These are phyloP conservation scores for Tulasnella sp. DNA, from an alignment of 768 basidiomycete species.

Conservation along the genomic window DNA sequence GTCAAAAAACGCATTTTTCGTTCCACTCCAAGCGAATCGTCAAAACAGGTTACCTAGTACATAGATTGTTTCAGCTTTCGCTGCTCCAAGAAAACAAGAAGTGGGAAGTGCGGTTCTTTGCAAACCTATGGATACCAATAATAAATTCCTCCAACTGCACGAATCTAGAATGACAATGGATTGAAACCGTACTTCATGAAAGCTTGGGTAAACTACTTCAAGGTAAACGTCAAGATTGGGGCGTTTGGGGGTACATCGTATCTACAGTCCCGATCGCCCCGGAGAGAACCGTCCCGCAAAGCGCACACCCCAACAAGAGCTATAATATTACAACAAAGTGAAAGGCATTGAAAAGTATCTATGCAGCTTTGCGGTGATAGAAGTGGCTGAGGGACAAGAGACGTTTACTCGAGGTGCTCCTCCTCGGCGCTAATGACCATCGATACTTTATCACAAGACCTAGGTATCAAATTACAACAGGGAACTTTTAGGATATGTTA, in stretches of 20 bases:
- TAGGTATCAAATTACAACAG: neutral
- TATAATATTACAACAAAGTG: constrained; percentile 71
- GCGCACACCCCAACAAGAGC: constrained; percentile 81
- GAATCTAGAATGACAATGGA: constrained; percentile 95
- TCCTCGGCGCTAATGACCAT: neutral
- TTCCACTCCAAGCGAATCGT: too few species aligned
- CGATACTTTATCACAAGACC: neutral
- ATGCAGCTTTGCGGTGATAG: constrained; percentile 28
- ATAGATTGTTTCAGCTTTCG: too few species aligned
- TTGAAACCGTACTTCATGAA: constrained; percentile 90
- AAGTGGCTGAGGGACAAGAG: neutral
- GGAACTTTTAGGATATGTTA: constrained; percentile 31
- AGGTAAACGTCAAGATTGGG: constrained; percentile 61
- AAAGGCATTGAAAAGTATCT: constrained; percentile 81
- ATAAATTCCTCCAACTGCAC: constrained; percentile 92
- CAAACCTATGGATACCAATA: too few species aligned
- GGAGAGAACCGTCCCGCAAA: constrained; percentile 94
- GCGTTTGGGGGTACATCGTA: too few species aligned
- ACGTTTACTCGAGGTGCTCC: neutral
- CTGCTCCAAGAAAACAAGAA: too few species aligned
- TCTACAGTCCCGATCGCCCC: constrained; percentile 50
- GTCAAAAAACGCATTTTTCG: too few species aligned
- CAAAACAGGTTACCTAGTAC: too few species aligned
- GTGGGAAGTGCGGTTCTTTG: too few species aligned
- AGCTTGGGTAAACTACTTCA: constrained; percentile 95